Conservation (phyloP, 352 stramenopile genomes). For the Pythium diclinum region DNA sequence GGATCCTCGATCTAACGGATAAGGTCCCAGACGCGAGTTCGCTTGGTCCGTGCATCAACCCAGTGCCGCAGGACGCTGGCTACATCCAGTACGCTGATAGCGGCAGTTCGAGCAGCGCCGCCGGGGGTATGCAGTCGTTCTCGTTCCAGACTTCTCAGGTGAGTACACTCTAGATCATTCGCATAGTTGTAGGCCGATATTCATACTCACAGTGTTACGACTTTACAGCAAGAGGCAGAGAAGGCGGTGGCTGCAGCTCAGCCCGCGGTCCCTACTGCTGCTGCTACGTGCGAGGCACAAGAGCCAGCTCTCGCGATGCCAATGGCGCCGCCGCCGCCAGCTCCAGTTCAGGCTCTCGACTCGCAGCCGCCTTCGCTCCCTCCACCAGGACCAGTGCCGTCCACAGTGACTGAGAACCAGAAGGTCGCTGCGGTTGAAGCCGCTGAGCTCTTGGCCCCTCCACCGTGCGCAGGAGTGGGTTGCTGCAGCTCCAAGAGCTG, state of each 20-base stretch:
- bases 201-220: background rate
- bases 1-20: slow-evolving; percentile 49
- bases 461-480: background rate
- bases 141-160: slow-evolving; percentile 64
- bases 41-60: slow-evolving; percentile 56
- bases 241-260: slow-evolving; percentile 9
- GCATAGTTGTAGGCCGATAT: background rate
- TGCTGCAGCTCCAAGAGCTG: slow-evolving; percentile 14
- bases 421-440: slow-evolving; percentile 23
- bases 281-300: slow-evolving; percentile 1
- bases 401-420: slow-evolving; percentile 20
- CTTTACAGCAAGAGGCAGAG: slow-evolving; percentile 25
- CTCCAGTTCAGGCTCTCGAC: background rate
- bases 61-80: slow-evolving; percentile 50
- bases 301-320: slow-evolving; percentile 14
- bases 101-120: slow-evolving; percentile 10
- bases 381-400: slow-evolving; percentile 11
- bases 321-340: slow-evolving; percentile 10
- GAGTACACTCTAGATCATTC: background rate
- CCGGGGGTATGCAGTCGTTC: slow-evolving; percentile 54
- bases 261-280: background rate
- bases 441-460: slow-evolving; percentile 16
- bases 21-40: slow-evolving; percentile 33
- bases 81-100: slow-evolving; percentile 55
- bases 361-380: slow-evolving; percentile 7